A percentile compares a stretch with the other conserved stretches of the same genome.
Evolutionary conservation across 2,329 filamentous ascomycete species (phyloP).

Genomic region (Hypomyces rosellus): DNA sequence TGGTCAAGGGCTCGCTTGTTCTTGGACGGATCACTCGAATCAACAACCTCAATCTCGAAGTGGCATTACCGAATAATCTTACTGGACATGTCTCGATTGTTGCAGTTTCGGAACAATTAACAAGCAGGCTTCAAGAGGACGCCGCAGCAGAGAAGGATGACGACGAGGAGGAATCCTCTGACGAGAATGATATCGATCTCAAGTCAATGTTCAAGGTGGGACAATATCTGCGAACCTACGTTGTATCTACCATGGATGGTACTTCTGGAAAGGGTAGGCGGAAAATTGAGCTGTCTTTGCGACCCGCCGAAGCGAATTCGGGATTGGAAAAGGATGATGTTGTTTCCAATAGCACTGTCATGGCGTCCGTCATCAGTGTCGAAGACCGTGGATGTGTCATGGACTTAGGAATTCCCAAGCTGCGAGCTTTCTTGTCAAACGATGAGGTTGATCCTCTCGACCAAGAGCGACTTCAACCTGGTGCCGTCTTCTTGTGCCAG

Average conservation of each 20-base stretch:
- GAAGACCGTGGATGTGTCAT: conserved; percentile 94
- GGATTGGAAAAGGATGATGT: conserved; percentile 68
- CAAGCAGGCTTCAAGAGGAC: conserved; percentile 65
- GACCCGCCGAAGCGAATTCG: conserved; percentile 71
- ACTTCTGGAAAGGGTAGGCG: conserved; percentile 60
- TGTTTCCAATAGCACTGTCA: conserved; percentile 68
- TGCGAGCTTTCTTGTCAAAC: conserved; percentile 79
- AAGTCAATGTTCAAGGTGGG: conserved; percentile 71
- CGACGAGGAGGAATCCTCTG: conserved; percentile 42
- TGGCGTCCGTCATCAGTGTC: conserved; percentile 84
- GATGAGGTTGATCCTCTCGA: conserved; percentile 67
- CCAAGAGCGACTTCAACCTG: conserved; percentile 67
- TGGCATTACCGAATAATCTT: conserved; percentile 89
- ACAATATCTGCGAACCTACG: conserved; percentile 81
- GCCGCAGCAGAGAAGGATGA: conserved; percentile 48
- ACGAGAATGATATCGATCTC: conserved; percentile 61
- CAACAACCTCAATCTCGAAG: conserved; percentile 67
- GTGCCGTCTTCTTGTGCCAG: conserved; percentile 77
- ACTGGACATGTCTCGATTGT: conserved; percentile 85
- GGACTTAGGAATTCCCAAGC: conserved; percentile 71
- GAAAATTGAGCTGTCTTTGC: conserved; percentile 80
- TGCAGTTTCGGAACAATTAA: conserved; percentile 79
- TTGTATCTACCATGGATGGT: conserved; percentile 71
- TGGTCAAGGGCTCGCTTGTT: conserved; percentile 79
- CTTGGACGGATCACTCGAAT: conserved; percentile 82